Evolutionary conservation across 2,329 filamentous ascomycete species (phyloP).

Genomic region (Colletotrichum scovillei): DNA sequence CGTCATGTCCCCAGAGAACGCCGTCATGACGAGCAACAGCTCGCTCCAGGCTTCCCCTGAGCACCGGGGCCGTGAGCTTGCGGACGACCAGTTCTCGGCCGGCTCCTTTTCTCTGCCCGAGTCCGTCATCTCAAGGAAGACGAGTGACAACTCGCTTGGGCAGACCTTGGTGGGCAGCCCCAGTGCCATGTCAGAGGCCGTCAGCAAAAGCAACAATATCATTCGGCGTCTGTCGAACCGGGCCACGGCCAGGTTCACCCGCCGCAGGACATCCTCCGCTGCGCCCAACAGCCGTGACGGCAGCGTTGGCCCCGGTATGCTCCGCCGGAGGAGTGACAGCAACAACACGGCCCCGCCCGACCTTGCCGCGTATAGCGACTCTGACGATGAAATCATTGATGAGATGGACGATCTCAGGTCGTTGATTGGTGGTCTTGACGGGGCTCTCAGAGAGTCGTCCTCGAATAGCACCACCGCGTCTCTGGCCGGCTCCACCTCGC

Average conservation of each 20-base stretch:
- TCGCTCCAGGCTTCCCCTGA: constrained; percentile 78
- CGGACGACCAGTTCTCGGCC: constrained; percentile 59
- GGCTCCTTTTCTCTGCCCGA: constrained; percentile 79
- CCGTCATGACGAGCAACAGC: constrained; percentile 66
- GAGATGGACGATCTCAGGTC: constrained; percentile 60
- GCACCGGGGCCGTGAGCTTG: constrained; percentile 63
- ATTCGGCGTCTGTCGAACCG: constrained; percentile 89
- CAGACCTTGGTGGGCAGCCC: constrained; percentile 68
- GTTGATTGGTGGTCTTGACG: constrained; percentile 51
- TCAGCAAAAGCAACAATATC: constrained; percentile 56
- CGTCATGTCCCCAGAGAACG: constrained; percentile 65
- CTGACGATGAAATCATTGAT: constrained; percentile 68
- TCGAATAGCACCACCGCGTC: constrained; percentile 60
- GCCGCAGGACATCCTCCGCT: constrained; percentile 82
- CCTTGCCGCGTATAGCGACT: constrained; percentile 58
- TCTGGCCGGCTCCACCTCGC: constrained; percentile 53
- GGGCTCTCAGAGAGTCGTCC: constrained; percentile 58
- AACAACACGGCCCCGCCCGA: constrained; percentile 75
- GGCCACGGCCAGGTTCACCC: constrained; percentile 72
- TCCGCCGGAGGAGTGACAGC: constrained; percentile 90
- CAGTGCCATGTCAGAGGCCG: constrained; percentile 63
- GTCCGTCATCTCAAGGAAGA: constrained; percentile 70
- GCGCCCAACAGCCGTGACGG: constrained; percentile 83
- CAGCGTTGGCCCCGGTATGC: constrained; percentile 88
- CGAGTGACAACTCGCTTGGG: constrained; percentile 72